phyloP scores from a whole-genome alignment of 2,329 filamentous ascomycete genomes.

The Metarhizium brunneum region DNA sequence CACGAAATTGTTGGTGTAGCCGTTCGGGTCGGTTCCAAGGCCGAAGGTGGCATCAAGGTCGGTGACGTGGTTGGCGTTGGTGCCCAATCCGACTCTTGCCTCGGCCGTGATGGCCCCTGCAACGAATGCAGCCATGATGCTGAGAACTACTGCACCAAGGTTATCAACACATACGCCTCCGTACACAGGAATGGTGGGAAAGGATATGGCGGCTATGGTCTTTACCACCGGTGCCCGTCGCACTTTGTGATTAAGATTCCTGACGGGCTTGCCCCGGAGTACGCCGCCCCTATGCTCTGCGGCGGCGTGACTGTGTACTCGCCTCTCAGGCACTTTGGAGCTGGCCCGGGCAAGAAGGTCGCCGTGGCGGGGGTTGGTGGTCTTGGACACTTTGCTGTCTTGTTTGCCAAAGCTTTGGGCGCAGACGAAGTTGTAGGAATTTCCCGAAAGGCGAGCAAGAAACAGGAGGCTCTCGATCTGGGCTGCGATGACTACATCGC shows the following conservation, averaged over 20 bases:
- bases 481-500: slow-evolving; percentile 43
- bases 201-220: slow-evolving; percentile 39
- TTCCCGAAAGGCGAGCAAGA: slow-evolving; percentile 43
- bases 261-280: slow-evolving; percentile 28
- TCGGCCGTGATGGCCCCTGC: slow-evolving; percentile 28
- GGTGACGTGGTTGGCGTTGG: slow-evolving; percentile 58
- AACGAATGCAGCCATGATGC: slow-evolving; percentile 29
- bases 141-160: slow-evolving; percentile 31
- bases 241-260: slow-evolving; percentile 43
- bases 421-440: slow-evolving; percentile 54
- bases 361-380: slow-evolving; percentile 61
- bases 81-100: slow-evolving; percentile 49
- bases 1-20: slow-evolving; percentile 57
- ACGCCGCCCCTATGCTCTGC: slow-evolving; percentile 57
- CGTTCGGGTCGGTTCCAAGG: slow-evolving; percentile 41
- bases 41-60: slow-evolving; percentile 38
- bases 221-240: slow-evolving; percentile 23
- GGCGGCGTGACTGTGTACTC: slow-evolving; percentile 60
- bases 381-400: slow-evolving; percentile 58
- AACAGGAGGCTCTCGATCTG: slow-evolving; percentile 44
- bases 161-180: slow-evolving; percentile 44
- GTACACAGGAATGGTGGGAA: slow-evolving; percentile 18
- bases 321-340: slow-evolving; percentile 52
- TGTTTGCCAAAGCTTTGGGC: slow-evolving; percentile 59
- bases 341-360: slow-evolving; percentile 57